Evolutionary conservation across 129 eudicot species (phyloP).

Genomic region (Artemisia tridentata): DNA sequence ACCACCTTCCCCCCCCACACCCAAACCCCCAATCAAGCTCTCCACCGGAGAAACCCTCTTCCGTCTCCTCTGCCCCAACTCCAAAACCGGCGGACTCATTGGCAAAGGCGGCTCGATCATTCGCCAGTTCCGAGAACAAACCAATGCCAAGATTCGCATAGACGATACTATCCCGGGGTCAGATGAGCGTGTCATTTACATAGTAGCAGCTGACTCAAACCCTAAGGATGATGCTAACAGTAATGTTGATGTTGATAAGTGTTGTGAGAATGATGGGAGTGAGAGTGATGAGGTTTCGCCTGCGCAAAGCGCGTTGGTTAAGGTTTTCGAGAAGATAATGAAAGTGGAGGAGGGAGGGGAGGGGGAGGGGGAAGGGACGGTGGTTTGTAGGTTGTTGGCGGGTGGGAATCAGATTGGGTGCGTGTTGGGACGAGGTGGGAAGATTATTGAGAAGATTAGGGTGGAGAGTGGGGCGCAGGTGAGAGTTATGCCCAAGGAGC

Average conservation of each 20-base stretch:
- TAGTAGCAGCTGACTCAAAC: slow-evolving; percentile 32
- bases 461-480: slow-evolving; percentile 50
- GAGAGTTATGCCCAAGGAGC: slow-evolving; percentile 48
- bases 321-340: slow-evolving; percentile 53
- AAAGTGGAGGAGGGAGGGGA: slow-evolving; percentile 43
- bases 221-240: slow-evolving; percentile 7
- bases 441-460: slow-evolving; percentile 48
- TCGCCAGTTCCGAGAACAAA: slow-evolving; percentile 50
- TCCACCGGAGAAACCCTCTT: slow-evolving; percentile 39
- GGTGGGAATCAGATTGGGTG: slow-evolving; percentile 43
- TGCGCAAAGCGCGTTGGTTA: slow-evolving; percentile 51
- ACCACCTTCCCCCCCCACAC: slow-evolving; percentile 29
- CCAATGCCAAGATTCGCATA: slow-evolving; percentile 54
- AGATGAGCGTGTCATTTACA: slow-evolving; percentile 49
- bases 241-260: not conserved
- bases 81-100: slow-evolving; percentile 51
- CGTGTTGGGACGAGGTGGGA: slow-evolving; percentile 56
- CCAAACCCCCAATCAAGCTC: slow-evolving; percentile 30
- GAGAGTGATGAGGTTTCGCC: slow-evolving; percentile 17
- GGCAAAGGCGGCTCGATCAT: slow-evolving; percentile 56
- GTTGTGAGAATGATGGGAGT: slow-evolving; percentile 14
- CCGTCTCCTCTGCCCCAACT: slow-evolving; percentile 51
- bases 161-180: slow-evolving; percentile 41
- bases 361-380: slow-evolving; percentile 29
- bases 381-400: slow-evolving; percentile 53